phyloP scores from a whole-genome alignment of 139 green algal species.

The Nannochloris sp. region DNA sequence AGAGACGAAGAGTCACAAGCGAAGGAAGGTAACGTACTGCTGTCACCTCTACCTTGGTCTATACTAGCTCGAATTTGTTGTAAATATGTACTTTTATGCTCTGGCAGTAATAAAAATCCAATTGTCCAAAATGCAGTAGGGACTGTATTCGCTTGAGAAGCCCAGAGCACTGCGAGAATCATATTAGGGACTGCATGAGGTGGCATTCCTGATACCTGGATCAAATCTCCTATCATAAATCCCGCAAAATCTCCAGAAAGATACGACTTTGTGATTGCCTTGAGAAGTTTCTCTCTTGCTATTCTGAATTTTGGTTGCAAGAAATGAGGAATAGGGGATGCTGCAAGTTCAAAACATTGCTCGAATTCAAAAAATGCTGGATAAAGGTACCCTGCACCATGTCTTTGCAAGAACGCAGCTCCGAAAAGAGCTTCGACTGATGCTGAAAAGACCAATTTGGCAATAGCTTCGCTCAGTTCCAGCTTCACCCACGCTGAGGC shows the following conservation, averaged over 20 bases:
- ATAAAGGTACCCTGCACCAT: slow-evolving; percentile 2
- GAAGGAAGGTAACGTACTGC: background rate
- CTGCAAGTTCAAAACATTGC: slow-evolving; percentile 59
- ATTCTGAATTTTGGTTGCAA: slow-evolving; percentile 49
- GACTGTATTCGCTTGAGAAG: slow-evolving; percentile 60
- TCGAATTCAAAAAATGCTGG: slow-evolving; percentile 50
- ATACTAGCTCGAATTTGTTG: background rate
- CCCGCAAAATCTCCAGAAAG: slow-evolving; percentile 31
- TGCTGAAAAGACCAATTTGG: slow-evolving; percentile 42
- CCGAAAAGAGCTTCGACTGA: slow-evolving; percentile 48
- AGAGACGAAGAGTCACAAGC: background rate
- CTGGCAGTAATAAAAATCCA: slow-evolving; percentile 58
- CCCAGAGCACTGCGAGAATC: slow-evolving; percentile 66
- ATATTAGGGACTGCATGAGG: slow-evolving; percentile 44
- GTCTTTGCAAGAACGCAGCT: slow-evolving; percentile 9
- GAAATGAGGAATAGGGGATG: slow-evolving; percentile 60
- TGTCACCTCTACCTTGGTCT: background rate
- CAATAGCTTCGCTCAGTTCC: slow-evolving; percentile 38
- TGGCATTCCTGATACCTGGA: slow-evolving; percentile 40
- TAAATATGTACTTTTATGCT: slow-evolving; percentile 32
- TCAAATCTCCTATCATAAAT: slow-evolving; percentile 34
- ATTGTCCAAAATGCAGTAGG: slow-evolving; percentile 56
- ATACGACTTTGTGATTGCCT: slow-evolving; percentile 29
- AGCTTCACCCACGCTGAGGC: slow-evolving; percentile 27
- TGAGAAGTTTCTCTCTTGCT: slow-evolving; percentile 14